These are phyloP conservation scores for Saccharomyces hybrid DNA, from an alignment of 1,139 yeast species.

Conservation along the genomic window DNA sequence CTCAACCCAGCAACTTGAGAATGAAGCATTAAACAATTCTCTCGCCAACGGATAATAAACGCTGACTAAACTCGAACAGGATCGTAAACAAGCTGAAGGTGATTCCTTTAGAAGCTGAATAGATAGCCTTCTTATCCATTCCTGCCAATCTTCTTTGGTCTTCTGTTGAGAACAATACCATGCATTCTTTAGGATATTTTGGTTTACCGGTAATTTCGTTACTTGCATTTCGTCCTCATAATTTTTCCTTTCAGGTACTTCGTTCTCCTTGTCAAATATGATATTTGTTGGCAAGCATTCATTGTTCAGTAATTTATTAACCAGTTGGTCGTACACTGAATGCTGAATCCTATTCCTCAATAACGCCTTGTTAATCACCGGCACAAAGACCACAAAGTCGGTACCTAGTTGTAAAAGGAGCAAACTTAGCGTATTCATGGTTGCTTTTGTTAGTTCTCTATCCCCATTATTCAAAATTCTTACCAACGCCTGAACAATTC, in stretches of 20 bases:
- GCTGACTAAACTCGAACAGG: slow-evolving; percentile 86
- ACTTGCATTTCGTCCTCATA: slow-evolving; percentile 64
- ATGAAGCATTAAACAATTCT: slow-evolving; percentile 88
- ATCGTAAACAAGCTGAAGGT: slow-evolving; percentile 90
- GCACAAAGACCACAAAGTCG: slow-evolving; percentile 82
- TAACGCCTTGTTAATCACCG: slow-evolving; percentile 70
- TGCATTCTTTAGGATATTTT: slow-evolving; percentile 47
- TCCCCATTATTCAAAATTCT: slow-evolving; percentile 54
- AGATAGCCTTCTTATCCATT: slow-evolving; percentile 86
- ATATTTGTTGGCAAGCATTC: slow-evolving; percentile 82
- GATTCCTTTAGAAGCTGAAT: slow-evolving; percentile 84
- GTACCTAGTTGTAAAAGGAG: slow-evolving; percentile 73
- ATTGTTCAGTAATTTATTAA: slow-evolving; percentile 70
- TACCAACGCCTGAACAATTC: slow-evolving; percentile 80
- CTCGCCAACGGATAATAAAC: slow-evolving; percentile 85
- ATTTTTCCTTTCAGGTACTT: slow-evolving; percentile 48
- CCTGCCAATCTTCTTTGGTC: slow-evolving; percentile 95
- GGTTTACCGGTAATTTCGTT: slow-evolving; percentile 59
- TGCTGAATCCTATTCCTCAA: slow-evolving; percentile 60
- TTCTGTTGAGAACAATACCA: slow-evolving; percentile 92
- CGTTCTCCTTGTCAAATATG: slow-evolving; percentile 61
- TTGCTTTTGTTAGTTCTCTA: slow-evolving; percentile 56
- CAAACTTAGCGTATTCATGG: slow-evolving; percentile 76
- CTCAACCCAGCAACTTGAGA: slow-evolving; percentile 95
- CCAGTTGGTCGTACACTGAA: slow-evolving; percentile 72